A percentile compares a stretch with the other conserved stretches of the same genome.
phyloP scores from a whole-genome alignment of 805 yeast genomes.

The Candida tallmaniae region DNA sequence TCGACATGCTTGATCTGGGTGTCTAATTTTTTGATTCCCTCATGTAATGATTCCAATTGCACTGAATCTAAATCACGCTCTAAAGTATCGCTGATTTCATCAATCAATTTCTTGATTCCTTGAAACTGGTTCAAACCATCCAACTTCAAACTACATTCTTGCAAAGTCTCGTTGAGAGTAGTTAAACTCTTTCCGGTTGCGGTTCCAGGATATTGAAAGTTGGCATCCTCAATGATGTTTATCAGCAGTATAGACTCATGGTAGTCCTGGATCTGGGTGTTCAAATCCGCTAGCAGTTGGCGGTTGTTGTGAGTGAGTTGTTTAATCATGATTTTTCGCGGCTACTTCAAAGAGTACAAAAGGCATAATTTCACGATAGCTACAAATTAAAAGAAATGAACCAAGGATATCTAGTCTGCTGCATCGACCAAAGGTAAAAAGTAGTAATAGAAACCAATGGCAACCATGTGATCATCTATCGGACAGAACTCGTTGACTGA shows the following conservation, averaged over 20 bases:
- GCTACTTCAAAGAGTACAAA: not conserved
- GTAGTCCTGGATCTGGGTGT: slow-evolving; percentile 7
- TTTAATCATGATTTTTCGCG: slow-evolving; percentile 8
- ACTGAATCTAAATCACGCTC: slow-evolving; percentile 11
- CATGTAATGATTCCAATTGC: slow-evolving; percentile 15
- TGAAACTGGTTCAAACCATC: slow-evolving; percentile 21
- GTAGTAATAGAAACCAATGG: slow-evolving; percentile 36
- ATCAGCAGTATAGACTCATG: slow-evolving; percentile 11
- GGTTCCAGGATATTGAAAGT: slow-evolving; percentile 9
- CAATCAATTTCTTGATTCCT: slow-evolving; percentile 22
- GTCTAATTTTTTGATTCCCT: slow-evolving; percentile 12
- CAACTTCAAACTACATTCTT: slow-evolving; percentile 4
- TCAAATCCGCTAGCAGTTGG: slow-evolving; percentile 1
- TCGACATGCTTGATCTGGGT: slow-evolving; percentile 12
- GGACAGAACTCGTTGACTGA: slow-evolving; percentile 30
- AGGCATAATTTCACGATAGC: no score
- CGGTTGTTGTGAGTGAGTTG: slow-evolving; percentile 7
- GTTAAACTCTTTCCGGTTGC: no score
- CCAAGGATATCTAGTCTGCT: not conserved
- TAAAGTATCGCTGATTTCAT: slow-evolving; percentile 16
- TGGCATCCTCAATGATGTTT: slow-evolving; percentile 16
- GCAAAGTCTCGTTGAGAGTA: slow-evolving; percentile 10
- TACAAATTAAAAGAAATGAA: no score
- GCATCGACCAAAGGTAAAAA: slow-evolving; percentile 26
- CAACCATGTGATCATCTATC: slow-evolving; percentile 30